A percentile compares a stretch with the other conserved stretches of the same genome.
Evolutionary conservation across 163 green algal species (phyloP).

Genomic region (Scenedesmus sp.): DNA sequence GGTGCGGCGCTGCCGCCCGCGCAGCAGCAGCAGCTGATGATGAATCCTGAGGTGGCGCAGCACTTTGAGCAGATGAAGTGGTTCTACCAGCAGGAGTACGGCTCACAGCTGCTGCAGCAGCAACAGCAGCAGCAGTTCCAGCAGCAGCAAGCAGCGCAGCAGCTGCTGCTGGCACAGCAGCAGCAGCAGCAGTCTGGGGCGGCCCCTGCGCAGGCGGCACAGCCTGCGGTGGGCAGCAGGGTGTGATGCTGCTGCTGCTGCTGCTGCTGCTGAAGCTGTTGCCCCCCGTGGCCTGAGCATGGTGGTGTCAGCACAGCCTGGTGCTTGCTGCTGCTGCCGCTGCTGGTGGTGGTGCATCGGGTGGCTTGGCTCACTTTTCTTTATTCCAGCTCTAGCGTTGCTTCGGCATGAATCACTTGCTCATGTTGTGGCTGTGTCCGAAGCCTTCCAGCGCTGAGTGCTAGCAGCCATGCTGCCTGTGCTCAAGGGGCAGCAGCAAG

Average conservation of each 20-base stretch:
- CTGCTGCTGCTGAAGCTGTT: neutral
- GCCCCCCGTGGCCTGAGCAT: neutral
- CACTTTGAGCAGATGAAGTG: conserved; percentile 42
- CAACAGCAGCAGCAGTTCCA: conserved; percentile 48
- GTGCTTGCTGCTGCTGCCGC: too few relatives aligned
- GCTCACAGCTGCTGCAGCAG: conserved; percentile 35
- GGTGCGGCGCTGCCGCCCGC: neutral
- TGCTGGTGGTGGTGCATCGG: too few relatives aligned
- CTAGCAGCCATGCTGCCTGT: too few relatives aligned
- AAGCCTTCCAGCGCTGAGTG: too few relatives aligned
- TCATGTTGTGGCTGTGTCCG: too few relatives aligned
- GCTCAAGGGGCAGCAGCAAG: too few relatives aligned
- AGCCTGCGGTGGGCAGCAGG: neutral
- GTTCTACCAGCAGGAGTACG: conserved; percentile 46
- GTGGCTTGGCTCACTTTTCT: too few relatives aligned
- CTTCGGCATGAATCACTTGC: too few relatives aligned
- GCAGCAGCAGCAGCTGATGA: neutral
- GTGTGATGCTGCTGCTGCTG: neutral
- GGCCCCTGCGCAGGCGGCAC: neutral
- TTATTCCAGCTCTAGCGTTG: too few relatives aligned
- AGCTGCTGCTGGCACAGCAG: conserved; percentile 25
- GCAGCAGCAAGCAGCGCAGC: neutral
- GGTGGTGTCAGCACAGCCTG: neutral
- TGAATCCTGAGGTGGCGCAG: conserved; percentile 22
- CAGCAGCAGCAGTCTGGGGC: conserved; percentile 15